phyloP scores from a whole-genome alignment of 768 basidiomycete genomes.

The Boletellus ananas region DNA sequence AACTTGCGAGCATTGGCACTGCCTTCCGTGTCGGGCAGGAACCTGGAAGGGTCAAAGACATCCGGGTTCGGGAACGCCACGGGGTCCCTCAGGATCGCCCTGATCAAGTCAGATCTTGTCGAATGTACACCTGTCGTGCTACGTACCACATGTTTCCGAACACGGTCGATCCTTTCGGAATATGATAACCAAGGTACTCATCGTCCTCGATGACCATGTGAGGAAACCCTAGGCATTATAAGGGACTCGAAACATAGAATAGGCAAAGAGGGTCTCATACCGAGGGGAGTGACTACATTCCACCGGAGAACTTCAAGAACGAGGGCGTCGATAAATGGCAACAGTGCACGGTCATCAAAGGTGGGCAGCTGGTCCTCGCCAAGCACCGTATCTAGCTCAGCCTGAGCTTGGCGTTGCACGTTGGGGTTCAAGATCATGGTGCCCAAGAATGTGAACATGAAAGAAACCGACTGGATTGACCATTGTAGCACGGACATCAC shows the following conservation, averaged over 20 bases:
- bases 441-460: neutral
- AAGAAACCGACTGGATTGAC: neutral
- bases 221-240: neutral
- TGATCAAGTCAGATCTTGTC: neutral
- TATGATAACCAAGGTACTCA: neutral
- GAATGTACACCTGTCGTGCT: neutral
- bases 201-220: neutral
- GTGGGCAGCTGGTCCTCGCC: neutral
- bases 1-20: neutral
- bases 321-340: neutral
- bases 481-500: neutral
- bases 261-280: neutral
- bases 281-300: neutral
- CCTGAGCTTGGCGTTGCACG: neutral
- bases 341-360: neutral
- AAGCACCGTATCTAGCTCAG: neutral
- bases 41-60: neutral
- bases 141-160: neutral
- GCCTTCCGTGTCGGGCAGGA: neutral
- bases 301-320: neutral
- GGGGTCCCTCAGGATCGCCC: conserved; percentile 1
- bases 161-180: neutral
- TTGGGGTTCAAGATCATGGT: neutral
- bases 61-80: neutral
- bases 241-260: neutral